Evolutionary conservation across 345 rosid species (phyloP).

Genomic region (Durio zibethinus): DNA sequence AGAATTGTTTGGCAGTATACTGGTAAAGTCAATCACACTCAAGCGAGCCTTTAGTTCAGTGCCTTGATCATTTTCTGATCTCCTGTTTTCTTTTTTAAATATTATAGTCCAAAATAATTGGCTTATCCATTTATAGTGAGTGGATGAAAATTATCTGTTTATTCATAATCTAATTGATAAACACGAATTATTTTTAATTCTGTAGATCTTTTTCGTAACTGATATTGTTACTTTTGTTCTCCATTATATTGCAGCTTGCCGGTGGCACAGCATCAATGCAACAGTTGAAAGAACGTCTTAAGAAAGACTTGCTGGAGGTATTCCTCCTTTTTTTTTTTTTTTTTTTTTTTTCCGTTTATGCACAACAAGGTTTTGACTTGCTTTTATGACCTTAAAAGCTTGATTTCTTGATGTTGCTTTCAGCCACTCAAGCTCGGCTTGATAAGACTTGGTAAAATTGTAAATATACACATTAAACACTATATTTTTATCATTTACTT

Average conservation of each 20-base stretch:
- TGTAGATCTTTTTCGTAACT: neutral
- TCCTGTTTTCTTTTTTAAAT: neutral
- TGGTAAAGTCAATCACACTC: conserved; percentile 47
- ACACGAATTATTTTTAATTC: neutral
- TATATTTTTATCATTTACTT: too few relatives aligned
- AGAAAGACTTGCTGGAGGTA: conserved; percentile 96
- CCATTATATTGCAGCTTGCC: conserved; percentile 60
- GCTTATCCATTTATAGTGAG: neutral
- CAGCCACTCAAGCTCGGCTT: too few relatives aligned
- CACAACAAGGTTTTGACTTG: neutral
- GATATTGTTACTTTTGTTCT: neutral
- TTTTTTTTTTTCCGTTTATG: neutral
- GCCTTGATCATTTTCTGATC: neutral
- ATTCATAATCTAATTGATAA: neutral
- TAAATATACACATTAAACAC: too few relatives aligned
- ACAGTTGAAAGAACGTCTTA: conserved; percentile 96
- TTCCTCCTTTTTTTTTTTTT: too few relatives aligned
- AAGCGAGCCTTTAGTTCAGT: neutral
- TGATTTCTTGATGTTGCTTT: neutral
- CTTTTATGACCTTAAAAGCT: conserved; percentile 4
- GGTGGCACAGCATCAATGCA: conserved; percentile 99
- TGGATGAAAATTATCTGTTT: neutral
- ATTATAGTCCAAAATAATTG: neutral
- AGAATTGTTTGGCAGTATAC: conserved; percentile 85
- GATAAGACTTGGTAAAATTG: too few relatives aligned